Percentiles rank a stretch among this genome's conserved stretches.
phyloP scores from a whole-genome alignment of 1,139 yeast species.

The Geotrichum restrictum region DNA sequence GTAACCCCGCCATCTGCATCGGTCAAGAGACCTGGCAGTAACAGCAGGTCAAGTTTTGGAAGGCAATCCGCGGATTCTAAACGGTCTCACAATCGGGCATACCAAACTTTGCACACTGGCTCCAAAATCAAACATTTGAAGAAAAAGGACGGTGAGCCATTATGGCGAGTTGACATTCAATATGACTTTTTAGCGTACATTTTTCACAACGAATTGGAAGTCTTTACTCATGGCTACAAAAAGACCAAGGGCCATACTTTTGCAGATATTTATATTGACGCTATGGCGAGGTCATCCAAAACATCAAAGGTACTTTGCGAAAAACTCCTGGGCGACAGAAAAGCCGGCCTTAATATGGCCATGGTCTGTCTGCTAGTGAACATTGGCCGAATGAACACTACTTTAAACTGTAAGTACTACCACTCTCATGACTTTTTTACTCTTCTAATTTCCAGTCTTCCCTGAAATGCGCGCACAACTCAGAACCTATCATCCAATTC shows the following conservation, averaged over 20 bases:
- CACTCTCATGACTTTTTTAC: not conserved
- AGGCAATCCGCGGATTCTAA: constrained; percentile 12
- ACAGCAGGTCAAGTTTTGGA: constrained; percentile 2
- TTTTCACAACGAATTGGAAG: constrained; percentile 59
- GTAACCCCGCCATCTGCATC: not conserved
- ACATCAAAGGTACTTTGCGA: constrained; percentile 81
- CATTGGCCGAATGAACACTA: constrained; percentile 91
- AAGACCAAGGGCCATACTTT: constrained; percentile 50
- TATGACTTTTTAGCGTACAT: constrained; percentile 67
- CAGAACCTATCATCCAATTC: constrained; percentile 90
- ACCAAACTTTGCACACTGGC: constrained; percentile 34
- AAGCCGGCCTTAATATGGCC: constrained; percentile 69
- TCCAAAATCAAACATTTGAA: constrained; percentile 65
- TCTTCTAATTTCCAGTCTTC: constrained; percentile 63
- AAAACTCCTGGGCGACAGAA: constrained; percentile 55
- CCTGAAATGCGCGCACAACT: constrained; percentile 95
- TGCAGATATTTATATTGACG: constrained; percentile 77
- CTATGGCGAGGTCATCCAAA: constrained; percentile 77
- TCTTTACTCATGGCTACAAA: constrained; percentile 61
- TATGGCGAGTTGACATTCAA: constrained; percentile 85
- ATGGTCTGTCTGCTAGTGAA: constrained; percentile 84
- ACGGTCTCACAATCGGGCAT: constrained; percentile 29
- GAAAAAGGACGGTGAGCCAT: constrained; percentile 87
- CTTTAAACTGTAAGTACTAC: constrained; percentile 37
- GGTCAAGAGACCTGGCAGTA: not conserved